Evolutionary conservation across 1,284 basidiomycete genomes (phyloP).

Genomic region (Blastosporella zonata): DNA sequence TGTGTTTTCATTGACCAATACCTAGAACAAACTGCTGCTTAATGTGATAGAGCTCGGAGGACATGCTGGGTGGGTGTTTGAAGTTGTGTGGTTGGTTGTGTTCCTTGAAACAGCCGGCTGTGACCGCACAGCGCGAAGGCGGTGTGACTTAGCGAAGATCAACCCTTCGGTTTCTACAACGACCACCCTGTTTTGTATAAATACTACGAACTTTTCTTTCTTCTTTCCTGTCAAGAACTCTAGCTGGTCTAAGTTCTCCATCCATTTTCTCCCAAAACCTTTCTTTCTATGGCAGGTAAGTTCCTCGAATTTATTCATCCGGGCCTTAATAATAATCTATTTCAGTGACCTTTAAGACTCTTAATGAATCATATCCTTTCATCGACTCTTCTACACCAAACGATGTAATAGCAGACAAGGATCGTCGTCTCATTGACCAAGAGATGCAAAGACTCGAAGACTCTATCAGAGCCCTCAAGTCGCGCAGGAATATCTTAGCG

Average conservation of each 20-base stretch:
- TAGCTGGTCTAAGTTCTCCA: conserved; percentile 25
- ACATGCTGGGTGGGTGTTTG: conserved; percentile 25
- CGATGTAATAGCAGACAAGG: conserved; percentile 14
- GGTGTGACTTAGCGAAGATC: not conserved
- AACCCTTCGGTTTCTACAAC: conserved; percentile 14
- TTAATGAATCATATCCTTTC: conserved; percentile 9
- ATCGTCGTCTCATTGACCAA: conserved; percentile 29
- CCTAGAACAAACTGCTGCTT: conserved; percentile 85
- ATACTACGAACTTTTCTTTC: conserved; percentile 4
- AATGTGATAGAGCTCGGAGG: conserved; percentile 78
- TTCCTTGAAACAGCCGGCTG: conserved; percentile 13
- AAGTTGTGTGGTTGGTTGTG: conserved; percentile 1
- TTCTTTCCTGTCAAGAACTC: conserved; percentile 10
- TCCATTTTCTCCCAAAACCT: conserved; percentile 2
- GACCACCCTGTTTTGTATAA: conserved; percentile 12
- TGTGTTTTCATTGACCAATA: conserved; percentile 25
- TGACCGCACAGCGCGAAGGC: conserved; percentile 5
- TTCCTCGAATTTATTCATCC: not conserved
- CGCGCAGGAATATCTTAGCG: conserved; percentile 30
- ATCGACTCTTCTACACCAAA: conserved; percentile 1
- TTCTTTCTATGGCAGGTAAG: conserved; percentile 19
- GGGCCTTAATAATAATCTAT: too few species aligned
- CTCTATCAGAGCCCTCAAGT: conserved; percentile 27
- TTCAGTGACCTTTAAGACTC: conserved; percentile 17
- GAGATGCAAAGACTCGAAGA: conserved; percentile 30